Base-by-base conservation (phyloP, 345 rosid species). In the Pelargonium nanum region DNA sequence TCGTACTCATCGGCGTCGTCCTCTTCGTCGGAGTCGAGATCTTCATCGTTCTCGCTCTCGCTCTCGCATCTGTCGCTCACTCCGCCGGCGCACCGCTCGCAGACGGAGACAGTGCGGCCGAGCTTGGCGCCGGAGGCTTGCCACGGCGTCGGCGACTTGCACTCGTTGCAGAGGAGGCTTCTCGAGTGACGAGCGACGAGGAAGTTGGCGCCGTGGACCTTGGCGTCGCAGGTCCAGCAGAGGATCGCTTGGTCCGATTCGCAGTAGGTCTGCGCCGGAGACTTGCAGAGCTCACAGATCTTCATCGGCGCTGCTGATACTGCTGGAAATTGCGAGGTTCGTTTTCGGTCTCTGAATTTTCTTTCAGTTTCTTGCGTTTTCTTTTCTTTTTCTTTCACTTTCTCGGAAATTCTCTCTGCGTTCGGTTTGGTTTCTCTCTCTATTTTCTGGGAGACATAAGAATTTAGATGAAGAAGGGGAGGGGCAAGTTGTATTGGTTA, bases 121-220 rank as follows among this genome's bases (percentile, higher is more conserved):
- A 83, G 81, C 62, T 65, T 64, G 16, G 73, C 66, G 10, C 93
- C 89, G 61, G 82, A 69, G 65, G 93, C 89, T 59, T 69, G 75
- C 93, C 89, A 81, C 0, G 81, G 84, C 23, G 93, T 83, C 13
- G 45, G 69, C 21, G 75, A 75, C 56, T 73, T 74, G 60, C 93
- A 86, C 15, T 63, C 50, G 56, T 70, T 74, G 68, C 93, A 86
- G 24, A 86, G 85, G 9, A 86, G 83, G 21, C 65, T 63, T 16
- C 93, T 72, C 15, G 69, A 55, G 66, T 86, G 93, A 15, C 87
- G 65, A 0, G 93, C 89, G 5, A 86, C 93, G 34, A 86, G 87
- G 72, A 86, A 86, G 77, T 86, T 86, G 57, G 93, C 89, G 22
- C 82, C 85, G 71, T 83, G 93, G 30, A 86, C 89, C 63, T 70